Conservation (phyloP, 371 early-diverging fungal genomes). For the Enteropsectra breve region DNA sequence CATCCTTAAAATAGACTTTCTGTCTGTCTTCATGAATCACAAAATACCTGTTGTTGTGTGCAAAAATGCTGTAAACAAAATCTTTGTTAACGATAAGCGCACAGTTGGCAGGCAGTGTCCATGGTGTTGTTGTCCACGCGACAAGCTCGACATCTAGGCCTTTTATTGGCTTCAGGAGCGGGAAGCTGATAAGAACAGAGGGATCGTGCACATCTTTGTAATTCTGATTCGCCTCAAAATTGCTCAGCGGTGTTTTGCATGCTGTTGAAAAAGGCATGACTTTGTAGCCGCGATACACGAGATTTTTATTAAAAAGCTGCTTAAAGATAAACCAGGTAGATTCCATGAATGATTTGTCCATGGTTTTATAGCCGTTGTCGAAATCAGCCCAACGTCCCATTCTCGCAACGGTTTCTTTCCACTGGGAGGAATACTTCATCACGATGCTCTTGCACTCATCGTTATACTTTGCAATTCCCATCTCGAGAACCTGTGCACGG, state of each 20-base stretch:
- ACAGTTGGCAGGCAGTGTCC: slow-evolving; percentile 95
- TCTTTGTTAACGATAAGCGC: slow-evolving; percentile 82
- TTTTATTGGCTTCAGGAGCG: slow-evolving; percentile 63
- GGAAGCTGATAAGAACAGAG: slow-evolving; percentile 84
- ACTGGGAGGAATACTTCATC: slow-evolving; percentile 86
- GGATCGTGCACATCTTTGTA: slow-evolving; percentile 97
- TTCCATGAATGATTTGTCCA: slow-evolving; percentile 89
- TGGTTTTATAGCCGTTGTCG: slow-evolving; percentile 94
- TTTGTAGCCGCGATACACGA: slow-evolving; percentile 86
- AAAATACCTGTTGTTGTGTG: slow-evolving; percentile 62
- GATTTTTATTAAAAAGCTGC: slow-evolving; percentile 81
- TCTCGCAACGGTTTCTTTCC: slow-evolving; percentile 87
- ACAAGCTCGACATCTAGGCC: slow-evolving; percentile 72
- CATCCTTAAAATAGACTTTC: slow-evolving; percentile 57
- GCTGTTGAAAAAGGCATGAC: slow-evolving; percentile 98
- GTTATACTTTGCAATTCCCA: slow-evolving; percentile 98
- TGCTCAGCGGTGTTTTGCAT: slow-evolving; percentile 87
- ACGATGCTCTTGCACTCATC: slow-evolving; percentile 93
- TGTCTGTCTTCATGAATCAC: slow-evolving; percentile 36
- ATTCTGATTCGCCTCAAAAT: slow-evolving; percentile 96
- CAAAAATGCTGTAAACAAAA: slow-evolving; percentile 84
- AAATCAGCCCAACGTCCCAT: slow-evolving; percentile 99
- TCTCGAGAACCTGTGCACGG: slow-evolving; percentile 72
- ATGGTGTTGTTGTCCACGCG: slow-evolving; percentile 99
- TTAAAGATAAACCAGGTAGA: slow-evolving; percentile 98